phyloP scores from a whole-genome alignment of 2,329 filamentous ascomycete species.

The Xylariaceae sp. region DNA sequence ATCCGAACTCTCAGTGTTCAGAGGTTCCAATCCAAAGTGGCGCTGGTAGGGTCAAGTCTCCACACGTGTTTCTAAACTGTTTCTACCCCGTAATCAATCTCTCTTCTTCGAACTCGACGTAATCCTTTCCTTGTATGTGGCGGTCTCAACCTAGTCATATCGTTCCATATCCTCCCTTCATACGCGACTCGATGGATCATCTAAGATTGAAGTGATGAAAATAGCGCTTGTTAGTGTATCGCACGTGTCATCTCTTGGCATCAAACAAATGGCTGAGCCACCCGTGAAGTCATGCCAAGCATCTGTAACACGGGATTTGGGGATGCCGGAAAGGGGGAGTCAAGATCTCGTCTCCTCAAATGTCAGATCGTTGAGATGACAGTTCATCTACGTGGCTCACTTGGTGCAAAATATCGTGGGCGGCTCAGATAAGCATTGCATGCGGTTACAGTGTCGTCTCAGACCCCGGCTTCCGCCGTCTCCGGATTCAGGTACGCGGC shows the following conservation, averaged over 20 bases:
- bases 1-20: too few species aligned
- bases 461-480: conserved; percentile 34
- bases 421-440: conserved; percentile 26
- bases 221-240: not conserved
- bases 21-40: too few species aligned
- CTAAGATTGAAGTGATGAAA: not conserved
- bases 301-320: conserved; percentile 23
- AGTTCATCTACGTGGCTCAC: not conserved
- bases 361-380: conserved; percentile 1
- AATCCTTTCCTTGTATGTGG: conserved; percentile 13
- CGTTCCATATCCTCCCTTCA: conserved; percentile 3
- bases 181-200: not conserved
- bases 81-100: not conserved
- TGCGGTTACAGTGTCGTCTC: conserved; percentile 40
- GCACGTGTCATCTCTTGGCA: conserved; percentile 14
- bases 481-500: conserved; percentile 24
- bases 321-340: conserved; percentile 15
- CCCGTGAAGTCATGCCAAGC: conserved; percentile 15
- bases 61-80: too few species aligned
- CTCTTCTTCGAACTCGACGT: too few species aligned
- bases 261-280: not conserved
- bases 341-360: not conserved
- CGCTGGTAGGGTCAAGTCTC: too few species aligned
- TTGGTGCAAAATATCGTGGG: too few species aligned
- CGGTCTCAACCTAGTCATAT: conserved; percentile 15